Base-by-base conservation (phyloP, 192 early-diverging fungal species). In the Rhizophagus sp. region DNA sequence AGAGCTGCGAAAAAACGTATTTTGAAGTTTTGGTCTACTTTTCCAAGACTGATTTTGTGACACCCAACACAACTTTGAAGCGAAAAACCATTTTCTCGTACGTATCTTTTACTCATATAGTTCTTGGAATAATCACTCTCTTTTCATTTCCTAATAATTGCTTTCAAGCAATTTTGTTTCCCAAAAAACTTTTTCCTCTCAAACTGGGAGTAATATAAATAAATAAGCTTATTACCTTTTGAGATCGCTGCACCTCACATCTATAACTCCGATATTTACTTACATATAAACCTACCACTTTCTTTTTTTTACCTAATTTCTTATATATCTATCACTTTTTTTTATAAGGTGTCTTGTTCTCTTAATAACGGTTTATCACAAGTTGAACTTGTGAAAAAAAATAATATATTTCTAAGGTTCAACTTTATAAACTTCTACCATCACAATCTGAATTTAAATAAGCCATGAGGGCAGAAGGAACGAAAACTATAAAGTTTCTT, bases 401-500 rank as follows among this genome's bases (percentile, higher is more conserved):
- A 47, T 61, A 6, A 25, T 17, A 52, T 8, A n/a, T 57, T 19
- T 41, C 39, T 41, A 22, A 22, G 19, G 44, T 47, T 52, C 33
- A 41, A 41, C 41, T 24, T 41, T 34, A 39, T 39, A 36, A 39
- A 22, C 22, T 4, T 19, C 9, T 15, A 39, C 41, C 19, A 41
- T 19, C 10, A 71, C 13, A 41, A 71, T 71, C 12, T 15, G 13
- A 8, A 41, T 7, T 41, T 34, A 62, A 15, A 75, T 47, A 47
- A 47, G 11, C 2, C 44, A 34, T 76, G 27, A 76, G 75, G 34
- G 62, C 75, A 41, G 75, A 76, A 24, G 75, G 30, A 57, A 50
- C 62, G 34, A 76, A 76, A 65, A 41, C 36, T n/a, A 17, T 76
- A 62, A 64, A 76, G 11, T 76, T 22, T 17, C 24, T 76, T 22